Conservation (phyloP, 2,329 filamentous ascomycete genomes). For the Colletotrichum sp. region DNA sequence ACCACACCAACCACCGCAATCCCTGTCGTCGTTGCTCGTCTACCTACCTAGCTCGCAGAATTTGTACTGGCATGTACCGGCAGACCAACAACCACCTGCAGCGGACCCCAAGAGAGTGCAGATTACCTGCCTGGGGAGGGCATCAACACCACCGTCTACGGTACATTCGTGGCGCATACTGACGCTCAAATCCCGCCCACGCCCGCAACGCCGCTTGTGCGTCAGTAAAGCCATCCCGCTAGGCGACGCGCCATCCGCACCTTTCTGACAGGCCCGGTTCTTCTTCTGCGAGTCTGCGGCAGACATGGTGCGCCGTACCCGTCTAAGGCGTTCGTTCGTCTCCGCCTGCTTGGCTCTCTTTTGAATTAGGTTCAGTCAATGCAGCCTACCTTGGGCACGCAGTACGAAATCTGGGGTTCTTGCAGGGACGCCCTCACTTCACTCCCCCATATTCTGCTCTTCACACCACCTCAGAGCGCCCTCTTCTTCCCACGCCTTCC, state of each 20-base stretch:
- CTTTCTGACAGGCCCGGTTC: background rate
- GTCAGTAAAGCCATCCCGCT: background rate
- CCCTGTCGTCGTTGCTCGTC: background rate
- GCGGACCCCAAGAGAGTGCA: slow-evolving; percentile 1
- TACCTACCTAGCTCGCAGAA: background rate
- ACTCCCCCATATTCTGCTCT: background rate
- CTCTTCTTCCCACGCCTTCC: background rate
- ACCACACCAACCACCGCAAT: background rate
- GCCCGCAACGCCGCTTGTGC: background rate
- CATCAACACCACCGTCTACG: background rate
- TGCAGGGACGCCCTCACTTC: background rate
- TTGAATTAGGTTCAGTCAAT: background rate
- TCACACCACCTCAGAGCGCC: background rate
- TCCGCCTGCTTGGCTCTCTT: background rate
- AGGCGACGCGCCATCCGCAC: background rate
- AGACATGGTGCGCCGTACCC: background rate
- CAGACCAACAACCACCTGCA: background rate
- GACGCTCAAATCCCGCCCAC: background rate
- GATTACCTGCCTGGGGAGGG: background rate
- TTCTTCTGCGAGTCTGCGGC: background rate
- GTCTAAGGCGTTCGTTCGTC: background rate
- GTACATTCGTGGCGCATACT: background rate
- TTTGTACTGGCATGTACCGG: slow-evolving; percentile 1
- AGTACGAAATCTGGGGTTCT: background rate
- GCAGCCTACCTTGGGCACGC: background rate